Base-by-base conservation (phyloP, 768 basidiomycete species). In the Pulveroboletus sp. region DNA sequence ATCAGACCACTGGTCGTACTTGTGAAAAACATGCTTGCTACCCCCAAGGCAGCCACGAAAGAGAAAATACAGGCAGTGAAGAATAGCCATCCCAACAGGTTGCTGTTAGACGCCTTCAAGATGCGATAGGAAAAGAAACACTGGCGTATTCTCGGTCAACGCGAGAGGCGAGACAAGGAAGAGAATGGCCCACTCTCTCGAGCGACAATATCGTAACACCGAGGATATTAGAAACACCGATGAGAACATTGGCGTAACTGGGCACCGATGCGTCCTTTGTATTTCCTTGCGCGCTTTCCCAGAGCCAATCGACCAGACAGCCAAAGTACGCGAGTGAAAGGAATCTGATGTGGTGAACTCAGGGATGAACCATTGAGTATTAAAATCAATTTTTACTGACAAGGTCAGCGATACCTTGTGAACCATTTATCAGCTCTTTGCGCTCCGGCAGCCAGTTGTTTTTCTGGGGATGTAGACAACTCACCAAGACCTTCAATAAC, bases 31-130 rank as follows among this genome's bases (percentile, higher is more conserved):
- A 39, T n/a, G 17, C 51, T 46, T 3, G 58, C 56, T 11, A 51
- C 56, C 1, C 62, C 61, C 51, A 60, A 48, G 31, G 56, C 58
- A 44, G 46, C 56, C n/a, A 56, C 61, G 24, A 63, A 58, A 10
- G 58, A 43, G 44, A 62, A 55, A 5, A 60, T 41, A 43, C 58
- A 63, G 11, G 40, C 36, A 30, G 54, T 26, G 9, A 57, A 58
- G 36, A 53, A 43, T 15, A 43, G 5, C 8, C 57, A 50, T n/a
- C 51, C 42, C 18, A 63, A 39, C 3, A 55, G 2, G 14, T 57
- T 51, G 30, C 50, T 61, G 11, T 53, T 35, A 46, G 58, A 60
- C 14, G 44, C 26, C 51, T 40, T 50, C 31, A 60, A 33, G 35
- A 62, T 49, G 15, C 50, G 58, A 21, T 33, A 35, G 11, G 61